Base-by-base conservation (phyloP, 768 basidiomycete genomes). In the Galerina sulciceps region DNA sequence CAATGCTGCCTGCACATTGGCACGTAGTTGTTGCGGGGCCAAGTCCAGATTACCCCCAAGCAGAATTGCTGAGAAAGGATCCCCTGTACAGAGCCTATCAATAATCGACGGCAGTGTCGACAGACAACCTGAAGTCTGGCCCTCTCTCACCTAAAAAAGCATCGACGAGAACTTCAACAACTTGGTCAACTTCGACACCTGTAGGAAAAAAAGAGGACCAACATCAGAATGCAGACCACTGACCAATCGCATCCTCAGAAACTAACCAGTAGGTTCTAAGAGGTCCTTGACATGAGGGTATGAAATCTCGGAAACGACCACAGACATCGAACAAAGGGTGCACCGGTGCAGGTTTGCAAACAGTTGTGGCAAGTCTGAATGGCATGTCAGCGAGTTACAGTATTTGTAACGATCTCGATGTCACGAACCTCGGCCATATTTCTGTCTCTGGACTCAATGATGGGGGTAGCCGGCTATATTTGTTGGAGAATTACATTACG, bases 41-140 rank as follows among this genome's bases (percentile, higher is more conserved):
- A 71, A 60, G 14, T 56, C 57, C 51, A 62, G 17, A 43, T 71
- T 62, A 37, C 67, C 68, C 8, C 65, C 67, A 15, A 67, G 40
- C 1, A 67, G 48, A 22, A 68, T 56, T 3, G 37, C 23, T 5
- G 62, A 57, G 57, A 70, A 65, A 4, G 60, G 58, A 46, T 60
- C 59, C 1, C 44, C 63, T 64, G 61, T 1, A 31, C 48, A 17
- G 23, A 31, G 13, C 22, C 11, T 14, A 43, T 35, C 10, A n/a
- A 36, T 41, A 41, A 10, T 15, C 2, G n/a, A 23, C 44, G 8
- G 8, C 4, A 31, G 4, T 31, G 26, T 31, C 8, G 26, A 31
- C 26, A 0, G 26, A 31, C 26, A 31, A 31, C 26, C 26, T 31
- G 26, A 31, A 31, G 26, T 8, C 26, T 31, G 26, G 26, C 26